Base-by-base conservation (phyloP, 495 filamentous ascomycete genomes). In the Aspergillus ostianus region DNA sequence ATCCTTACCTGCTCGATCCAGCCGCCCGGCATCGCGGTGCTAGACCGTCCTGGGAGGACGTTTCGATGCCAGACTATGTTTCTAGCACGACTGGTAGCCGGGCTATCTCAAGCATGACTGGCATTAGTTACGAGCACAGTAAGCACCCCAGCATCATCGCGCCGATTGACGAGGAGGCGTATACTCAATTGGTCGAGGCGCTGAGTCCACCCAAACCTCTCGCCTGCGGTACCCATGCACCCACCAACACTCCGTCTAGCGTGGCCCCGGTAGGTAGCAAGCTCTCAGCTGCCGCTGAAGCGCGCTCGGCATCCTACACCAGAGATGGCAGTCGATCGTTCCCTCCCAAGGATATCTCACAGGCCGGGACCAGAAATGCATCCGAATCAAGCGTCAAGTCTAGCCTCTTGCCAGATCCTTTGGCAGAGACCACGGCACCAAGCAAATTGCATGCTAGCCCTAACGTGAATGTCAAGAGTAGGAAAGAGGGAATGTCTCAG, bases 11-110 rank as follows among this genome's bases (percentile, higher is more conserved):
- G 46, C 63, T 70, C 18, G 73, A 74, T 21, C 61, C 68, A 45
- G 46, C 66, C 41, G 63, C 69, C 49, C 68, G 66, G 5, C 73
- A 76, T 41, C 67, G 65, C 60, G 76, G 75, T 53, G 67, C 77
- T 20, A 67, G 70, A 20, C 77, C 80, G 26, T 76, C 75, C 20
- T 71, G 73, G 45, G 74, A 78, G 54, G 82, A 85, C 56, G 59
- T 80, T 26, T 74, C 82, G 6, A 85, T 84, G 82, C 80, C 78
- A 29, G 82, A 85, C 56, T 81, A 77, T 63, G 64, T 65, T 26
- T 74, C 76, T 17, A 73, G 65, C 48, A 76, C 77, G 10, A 64
- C 67, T 18, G 78, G 70, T 56, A 81, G 77, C 60, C 74, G 76
- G 45, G 70, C 70, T 18, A 71, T 78, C 36, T 79, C 77, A 48